Evolutionary conservation across 2,329 filamentous ascomycete genomes (phyloP).

Genomic region (Fusarium napiforme): DNA sequence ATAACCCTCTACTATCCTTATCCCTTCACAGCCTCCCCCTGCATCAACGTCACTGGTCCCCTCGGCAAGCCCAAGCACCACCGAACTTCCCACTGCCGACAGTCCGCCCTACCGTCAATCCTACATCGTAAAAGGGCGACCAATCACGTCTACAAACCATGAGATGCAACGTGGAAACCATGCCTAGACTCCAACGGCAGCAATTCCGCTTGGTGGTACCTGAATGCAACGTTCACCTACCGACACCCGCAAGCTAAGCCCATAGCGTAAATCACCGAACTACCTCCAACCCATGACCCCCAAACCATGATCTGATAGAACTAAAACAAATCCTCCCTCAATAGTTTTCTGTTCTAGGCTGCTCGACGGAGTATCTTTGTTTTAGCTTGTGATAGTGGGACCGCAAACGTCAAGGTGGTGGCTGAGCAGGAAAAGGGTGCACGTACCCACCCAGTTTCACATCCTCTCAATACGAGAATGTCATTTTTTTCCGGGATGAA

Average conservation of each 20-base stretch:
- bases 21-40: not conserved
- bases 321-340: not conserved
- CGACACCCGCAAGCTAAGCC: not conserved
- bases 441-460: not conserved
- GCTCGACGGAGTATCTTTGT: not conserved
- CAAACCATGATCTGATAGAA: not conserved
- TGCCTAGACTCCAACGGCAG: not conserved
- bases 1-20: not conserved
- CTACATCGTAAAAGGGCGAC: not conserved
- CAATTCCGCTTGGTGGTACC: not conserved
- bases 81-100: not conserved
- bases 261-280: not conserved
- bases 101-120: not conserved
- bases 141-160: not conserved
- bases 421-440: not conserved
- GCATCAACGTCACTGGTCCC: not conserved
- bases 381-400: slow-evolving; percentile 9
- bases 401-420: slow-evolving; percentile 3
- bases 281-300: not conserved
- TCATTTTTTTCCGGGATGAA: not conserved
- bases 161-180: not conserved
- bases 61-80: not conserved
- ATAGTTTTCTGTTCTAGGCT: not conserved
- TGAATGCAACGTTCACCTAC: not conserved
- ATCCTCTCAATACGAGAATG: not conserved